A percentile compares a stretch with the other conserved stretches of the same genome.
Evolutionary conservation across 2,329 filamentous ascomycete species (phyloP).

Genomic region (Thermoascus crustaceus): DNA sequence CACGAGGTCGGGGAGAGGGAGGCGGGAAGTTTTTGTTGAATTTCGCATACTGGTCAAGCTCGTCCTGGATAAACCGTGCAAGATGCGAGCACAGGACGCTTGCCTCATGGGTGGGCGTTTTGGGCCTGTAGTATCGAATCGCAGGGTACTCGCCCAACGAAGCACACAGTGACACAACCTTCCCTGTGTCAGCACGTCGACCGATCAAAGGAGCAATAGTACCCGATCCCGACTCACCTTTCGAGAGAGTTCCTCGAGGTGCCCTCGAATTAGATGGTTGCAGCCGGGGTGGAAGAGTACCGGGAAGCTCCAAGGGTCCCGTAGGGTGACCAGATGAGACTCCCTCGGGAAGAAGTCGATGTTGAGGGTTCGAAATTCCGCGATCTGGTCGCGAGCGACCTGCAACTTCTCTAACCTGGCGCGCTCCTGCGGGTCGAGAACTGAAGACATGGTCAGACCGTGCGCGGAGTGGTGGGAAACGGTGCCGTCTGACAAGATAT

Average conservation of each 20-base stretch:
- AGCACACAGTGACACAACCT: slow-evolving; percentile 83
- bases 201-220: slow-evolving; percentile 7
- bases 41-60: slow-evolving; percentile 81
- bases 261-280: slow-evolving; percentile 70
- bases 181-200: slow-evolving; percentile 11
- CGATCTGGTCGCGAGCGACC: slow-evolving; percentile 63
- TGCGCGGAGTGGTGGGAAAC: slow-evolving; percentile 4
- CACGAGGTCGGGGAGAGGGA: slow-evolving; percentile 61
- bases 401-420: slow-evolving; percentile 66
- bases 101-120: slow-evolving; percentile 71
- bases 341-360: slow-evolving; percentile 87
- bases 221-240: slow-evolving; percentile 52
- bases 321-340: slow-evolving; percentile 82
- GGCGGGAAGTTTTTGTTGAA: slow-evolving; percentile 80
- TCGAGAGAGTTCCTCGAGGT: slow-evolving; percentile 78
- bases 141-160: slow-evolving; percentile 89
- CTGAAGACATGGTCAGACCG: slow-evolving; percentile 29
- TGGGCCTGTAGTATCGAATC: slow-evolving; percentile 81
- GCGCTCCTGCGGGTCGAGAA: slow-evolving; percentile 62
- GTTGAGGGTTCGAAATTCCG: slow-evolving; percentile 72
- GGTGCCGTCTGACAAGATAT: slow-evolving; percentile 50
- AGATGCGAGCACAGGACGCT: slow-evolving; percentile 79
- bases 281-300: slow-evolving; percentile 85
- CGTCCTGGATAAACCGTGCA: slow-evolving; percentile 82
- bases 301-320: slow-evolving; percentile 93